Percentiles rank a stretch among this genome's conserved stretches.
Evolutionary conservation across 208 protist species (phyloP).

Genomic region (Crithidia bombi): DNA sequence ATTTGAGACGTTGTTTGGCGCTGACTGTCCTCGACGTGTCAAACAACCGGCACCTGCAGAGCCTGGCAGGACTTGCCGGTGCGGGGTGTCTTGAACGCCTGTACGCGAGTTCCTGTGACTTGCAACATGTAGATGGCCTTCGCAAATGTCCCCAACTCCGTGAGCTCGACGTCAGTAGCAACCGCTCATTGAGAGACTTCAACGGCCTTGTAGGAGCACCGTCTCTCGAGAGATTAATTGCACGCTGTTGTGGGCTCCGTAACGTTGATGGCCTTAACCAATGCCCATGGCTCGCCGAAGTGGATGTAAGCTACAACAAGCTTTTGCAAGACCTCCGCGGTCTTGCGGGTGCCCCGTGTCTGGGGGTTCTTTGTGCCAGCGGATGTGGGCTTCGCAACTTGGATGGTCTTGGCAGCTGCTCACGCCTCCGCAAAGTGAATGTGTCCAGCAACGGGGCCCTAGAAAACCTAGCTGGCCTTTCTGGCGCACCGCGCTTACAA

Average conservation of each 20-base stretch:
- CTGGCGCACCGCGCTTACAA: not conserved
- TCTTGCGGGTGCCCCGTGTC: constrained; percentile 1
- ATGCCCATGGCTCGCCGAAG: constrained; percentile 1
- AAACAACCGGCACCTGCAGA: not conserved
- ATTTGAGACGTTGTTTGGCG: not conserved
- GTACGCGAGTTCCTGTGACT: not conserved
- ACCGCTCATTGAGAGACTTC: not conserved
- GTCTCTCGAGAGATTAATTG: not conserved
- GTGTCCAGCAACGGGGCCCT: constrained; percentile 2
- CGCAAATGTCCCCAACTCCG: not conserved
- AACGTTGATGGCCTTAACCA: constrained; percentile 5
- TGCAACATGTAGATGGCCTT: not conserved
- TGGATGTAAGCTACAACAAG: constrained; percentile 16
- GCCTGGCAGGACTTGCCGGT: not conserved
- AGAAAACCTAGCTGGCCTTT: not conserved
- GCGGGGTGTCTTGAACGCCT: not conserved
- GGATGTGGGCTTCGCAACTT: constrained; percentile 3
- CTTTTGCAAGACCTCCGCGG: not conserved
- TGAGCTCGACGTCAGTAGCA: constrained; percentile 2
- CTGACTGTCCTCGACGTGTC: constrained; percentile 1
- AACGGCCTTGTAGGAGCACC: not conserved
- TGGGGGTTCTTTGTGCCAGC: not conserved
- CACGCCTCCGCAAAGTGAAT: not conserved
- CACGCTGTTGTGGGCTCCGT: not conserved
- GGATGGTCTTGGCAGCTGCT: constrained; percentile 8